Evolutionary conservation across 805 yeast genomes (phyloP).

Genomic region (Jamesozyma jinghongensis): DNA sequence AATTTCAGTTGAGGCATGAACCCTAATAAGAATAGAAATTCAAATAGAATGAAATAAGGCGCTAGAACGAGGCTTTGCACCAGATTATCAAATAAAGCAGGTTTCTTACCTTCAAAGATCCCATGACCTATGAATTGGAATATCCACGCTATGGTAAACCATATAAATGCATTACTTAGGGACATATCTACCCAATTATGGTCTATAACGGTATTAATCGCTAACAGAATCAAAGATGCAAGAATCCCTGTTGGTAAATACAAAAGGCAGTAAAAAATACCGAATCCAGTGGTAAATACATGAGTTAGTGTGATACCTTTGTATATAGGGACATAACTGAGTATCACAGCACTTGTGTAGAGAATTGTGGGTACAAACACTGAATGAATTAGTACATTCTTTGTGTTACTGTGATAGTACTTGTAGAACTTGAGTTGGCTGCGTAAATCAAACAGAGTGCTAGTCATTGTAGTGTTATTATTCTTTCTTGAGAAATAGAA

Average conservation of each 20-base stretch:
- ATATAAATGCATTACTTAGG: constrained; percentile 10
- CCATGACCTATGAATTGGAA: constrained; percentile 87
- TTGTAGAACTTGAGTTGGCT: constrained; percentile 52
- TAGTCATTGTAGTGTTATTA: neutral
- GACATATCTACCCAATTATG: constrained; percentile 11
- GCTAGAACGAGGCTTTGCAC: constrained; percentile 83
- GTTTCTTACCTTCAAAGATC: constrained; percentile 68
- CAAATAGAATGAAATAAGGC: constrained; percentile 81
- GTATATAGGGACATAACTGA: constrained; percentile 12
- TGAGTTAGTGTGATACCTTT: constrained; percentile 39
- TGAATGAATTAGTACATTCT: constrained; percentile 69
- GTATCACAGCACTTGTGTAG: constrained; percentile 33
- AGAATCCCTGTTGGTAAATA: constrained; percentile 44
- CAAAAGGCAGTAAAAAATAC: constrained; percentile 48
- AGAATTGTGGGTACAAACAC: constrained; percentile 74
- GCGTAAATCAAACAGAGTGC: constrained; percentile 14
- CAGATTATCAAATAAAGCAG: constrained; percentile 77
- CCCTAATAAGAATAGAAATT: constrained; percentile 63
- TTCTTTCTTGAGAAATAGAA: no score
- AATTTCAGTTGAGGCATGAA: constrained; percentile 34
- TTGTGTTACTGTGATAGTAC: constrained; percentile 41
- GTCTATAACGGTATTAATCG: constrained; percentile 21
- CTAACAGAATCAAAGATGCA: constrained; percentile 34
- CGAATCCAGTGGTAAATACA: constrained; percentile 38
- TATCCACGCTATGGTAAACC: constrained; percentile 59